Base-by-base conservation (phyloP, 1,284 basidiomycete genomes). In the Ustilago curta region DNA sequence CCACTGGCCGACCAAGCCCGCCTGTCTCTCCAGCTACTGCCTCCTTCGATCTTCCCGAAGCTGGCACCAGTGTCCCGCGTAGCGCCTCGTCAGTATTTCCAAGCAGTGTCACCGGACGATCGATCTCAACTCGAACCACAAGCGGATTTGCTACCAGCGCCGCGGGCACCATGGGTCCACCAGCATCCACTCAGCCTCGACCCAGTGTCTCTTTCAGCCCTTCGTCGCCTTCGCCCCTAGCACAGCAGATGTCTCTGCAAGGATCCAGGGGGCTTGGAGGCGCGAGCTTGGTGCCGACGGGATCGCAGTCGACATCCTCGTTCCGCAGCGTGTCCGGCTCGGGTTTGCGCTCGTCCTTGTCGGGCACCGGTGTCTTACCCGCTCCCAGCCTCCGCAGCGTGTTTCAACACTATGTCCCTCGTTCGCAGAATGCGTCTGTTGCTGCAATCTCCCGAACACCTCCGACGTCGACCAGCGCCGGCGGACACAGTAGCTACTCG, bases 211-310 rank as follows among this genome's bases (percentile, higher is more conserved):
- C 79, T 2, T 81, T 73, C 53, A 79, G 74, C 44, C 76, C 77
- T 2, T 79, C 76, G 8, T 79, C 77, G 11, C 67, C 79, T 7
- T 81, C 77, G 4, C 79, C 77, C 19, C 61, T 81, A 1, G 76
- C 67, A n/a, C 66, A 75, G 39, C 77, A 81, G 50, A 65, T 79
- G 59, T 70, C 63, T 9, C 37, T 64, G 42, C 66, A 75, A 29
- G 56, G 62, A 19, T 50, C 58, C 1, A 65, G 61, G 25, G 12
- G 29, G 0, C 45, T 45, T 23, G 48, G 57, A 3, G 57, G 49
- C 6, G 31, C 54, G 18, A 55, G 53, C 21, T 32, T 61, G 32
- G 62, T 53, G 7, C 48, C 59, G 8, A 43, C 48, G 2, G 43
- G 19, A n/a, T 63, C 59, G 5, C 53, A 57, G 14, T 54, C 68